A percentile compares a stretch with the other conserved stretches of the same genome.
These are phyloP conservation scores for Suhomyces bribrorum DNA, from an alignment of 1,139 yeast species.

Conservation along the genomic window DNA sequence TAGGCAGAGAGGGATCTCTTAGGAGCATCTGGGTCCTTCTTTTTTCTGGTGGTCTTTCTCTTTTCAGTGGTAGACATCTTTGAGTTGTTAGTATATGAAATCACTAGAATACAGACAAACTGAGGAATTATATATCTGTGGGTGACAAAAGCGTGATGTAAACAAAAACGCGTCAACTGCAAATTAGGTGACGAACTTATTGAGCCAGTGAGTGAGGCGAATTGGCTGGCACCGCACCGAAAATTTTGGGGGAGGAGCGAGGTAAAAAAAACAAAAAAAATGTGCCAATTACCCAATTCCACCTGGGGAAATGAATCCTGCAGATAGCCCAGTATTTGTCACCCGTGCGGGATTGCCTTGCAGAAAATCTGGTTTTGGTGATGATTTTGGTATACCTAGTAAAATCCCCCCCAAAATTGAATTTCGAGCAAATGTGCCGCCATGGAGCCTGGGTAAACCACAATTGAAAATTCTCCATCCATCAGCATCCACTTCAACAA, in stretches of 20 bases:
- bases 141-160: background rate
- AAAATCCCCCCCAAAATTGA: conserved; percentile 17
- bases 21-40: conserved; percentile 96
- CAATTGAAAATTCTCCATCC: too few relatives aligned
- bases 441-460: too few relatives aligned
- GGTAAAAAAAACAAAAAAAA: background rate
- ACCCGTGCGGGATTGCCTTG: conserved; percentile 9
- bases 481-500: too few relatives aligned
- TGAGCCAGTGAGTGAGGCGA: background rate
- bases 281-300: conserved; percentile 2
- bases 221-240: background rate
- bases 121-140: conserved; percentile 3
- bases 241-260: background rate
- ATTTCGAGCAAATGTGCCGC: conserved; percentile 1
- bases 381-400: conserved; percentile 17
- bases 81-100: conserved; percentile 15
- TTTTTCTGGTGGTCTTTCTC: conserved; percentile 51
- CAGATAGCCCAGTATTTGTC: conserved; percentile 6
- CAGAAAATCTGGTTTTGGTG: conserved; percentile 8
- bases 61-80: conserved; percentile 37
- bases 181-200: background rate
- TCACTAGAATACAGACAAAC: conserved; percentile 1
- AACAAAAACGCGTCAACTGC: conserved; percentile 10
- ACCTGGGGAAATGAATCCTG: conserved; percentile 5
- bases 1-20: conserved; percentile 97